phyloP scores from a whole-genome alignment of 1,139 yeast genomes.

The Debaryomyces sp. region DNA sequence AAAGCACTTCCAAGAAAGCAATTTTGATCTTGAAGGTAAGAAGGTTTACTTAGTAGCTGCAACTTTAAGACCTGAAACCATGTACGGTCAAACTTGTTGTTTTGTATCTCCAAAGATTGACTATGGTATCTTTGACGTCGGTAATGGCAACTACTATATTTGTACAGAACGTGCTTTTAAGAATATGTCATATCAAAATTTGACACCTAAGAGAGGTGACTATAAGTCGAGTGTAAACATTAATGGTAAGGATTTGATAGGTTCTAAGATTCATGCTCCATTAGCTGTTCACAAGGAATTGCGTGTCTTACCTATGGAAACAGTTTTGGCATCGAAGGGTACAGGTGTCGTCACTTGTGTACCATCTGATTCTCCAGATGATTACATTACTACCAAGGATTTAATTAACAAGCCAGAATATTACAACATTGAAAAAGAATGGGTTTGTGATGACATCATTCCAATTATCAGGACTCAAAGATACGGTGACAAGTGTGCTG shows the following conservation, averaged over 20 bases:
- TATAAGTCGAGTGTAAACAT: conserved; percentile 63
- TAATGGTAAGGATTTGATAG: conserved; percentile 75
- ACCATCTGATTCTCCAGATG: conserved; percentile 98
- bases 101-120: conserved; percentile 94
- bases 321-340: conserved; percentile 92
- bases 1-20: conserved; percentile 48
- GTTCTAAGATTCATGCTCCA: conserved; percentile 88
- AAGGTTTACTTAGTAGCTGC: conserved; percentile 90
- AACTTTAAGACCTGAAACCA: conserved; percentile 97
- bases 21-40: conserved; percentile 52
- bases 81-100: conserved; percentile 99
- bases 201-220: conserved; percentile 87
- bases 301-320: conserved; percentile 95
- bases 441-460: conserved; percentile 78
- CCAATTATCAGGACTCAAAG: conserved; percentile 79
- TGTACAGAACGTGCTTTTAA: conserved; percentile 97
- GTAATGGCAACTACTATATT: conserved; percentile 73
- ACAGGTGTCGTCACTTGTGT: conserved; percentile 99
- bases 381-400: conserved; percentile 82
- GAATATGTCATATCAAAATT: conserved; percentile 93
- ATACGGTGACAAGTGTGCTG: conserved; percentile 91
- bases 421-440: conserved; percentile 79
- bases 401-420: conserved; percentile 89
- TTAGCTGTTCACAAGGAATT: conserved; percentile 69
- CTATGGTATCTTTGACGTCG: conserved; percentile 91